Evolutionary conservation across 2,329 filamentous ascomycete genomes (phyloP), one percentile per base, ranked within the genome.

Genomic region (Dendryphion nanum): DNA sequence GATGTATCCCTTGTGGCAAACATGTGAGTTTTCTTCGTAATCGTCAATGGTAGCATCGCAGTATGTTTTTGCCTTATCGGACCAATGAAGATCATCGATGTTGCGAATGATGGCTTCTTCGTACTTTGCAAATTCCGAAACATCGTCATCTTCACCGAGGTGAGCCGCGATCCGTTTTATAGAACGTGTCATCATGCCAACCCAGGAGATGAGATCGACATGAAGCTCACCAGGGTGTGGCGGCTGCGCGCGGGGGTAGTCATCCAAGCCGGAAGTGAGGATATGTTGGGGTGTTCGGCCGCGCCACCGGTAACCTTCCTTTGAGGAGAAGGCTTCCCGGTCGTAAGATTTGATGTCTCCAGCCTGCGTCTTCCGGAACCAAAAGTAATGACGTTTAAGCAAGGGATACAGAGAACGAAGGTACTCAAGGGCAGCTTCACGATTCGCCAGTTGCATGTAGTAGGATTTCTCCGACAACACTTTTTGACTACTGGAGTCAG

Each of bases 1-100:
- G 51, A 97, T 82, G 60, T 98, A 98, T 15, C 93, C 93, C 68
- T 95, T 95, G 72, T 97, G 93, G 70, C 93, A 98, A 29, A 96
- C 88, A 15, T 93, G 83, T 23, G 77, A 67, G 57, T 88, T 83
- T 69, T 98, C 93, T 66, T 98, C 93, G 60, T 87, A 98, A 44
- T 89, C 89, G 55, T 98, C 91, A 43, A 98, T 86, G 0, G 89
- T 96, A 1, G 89, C 89, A 63, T 98, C 93, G 63, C 93, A 98
- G 72, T 89, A 98, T 45, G 85, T 86, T 40, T 87, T 82, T 3
- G 83, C 78, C 53, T 83, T 76, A 38, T 87, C 79, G 14, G 84
- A 86, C 93, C 93, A 98, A 70, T 98, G 93, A 26, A 98, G 76
- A 60, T 95, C 89, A 52, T 93, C 85, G 32, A 97, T 81, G 66